These are phyloP conservation scores for Cryptosporidium parvum DNA, from an alignment of 169 alveolate species.

Conservation along the genomic window DNA sequence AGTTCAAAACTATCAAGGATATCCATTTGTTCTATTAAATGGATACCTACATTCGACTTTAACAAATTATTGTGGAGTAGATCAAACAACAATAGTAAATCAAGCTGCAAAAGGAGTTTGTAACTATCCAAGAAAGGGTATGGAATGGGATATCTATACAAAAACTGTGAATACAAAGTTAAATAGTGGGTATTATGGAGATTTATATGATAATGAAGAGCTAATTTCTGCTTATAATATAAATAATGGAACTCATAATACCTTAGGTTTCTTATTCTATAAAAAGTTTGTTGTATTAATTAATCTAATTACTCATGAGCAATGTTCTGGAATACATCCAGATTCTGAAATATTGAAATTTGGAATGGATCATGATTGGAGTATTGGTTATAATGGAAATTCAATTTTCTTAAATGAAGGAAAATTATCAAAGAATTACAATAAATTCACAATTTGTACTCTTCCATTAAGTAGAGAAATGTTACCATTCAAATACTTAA, in stretches of 20 bases:
- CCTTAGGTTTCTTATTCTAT: constrained; percentile 50
- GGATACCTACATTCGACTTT: constrained; percentile 57
- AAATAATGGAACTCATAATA: constrained; percentile 64
- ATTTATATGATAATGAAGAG: constrained; percentile 33
- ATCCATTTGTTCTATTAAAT: constrained; percentile 50
- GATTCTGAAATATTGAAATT: constrained; percentile 10
- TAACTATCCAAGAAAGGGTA: constrained; percentile 28
- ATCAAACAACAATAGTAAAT: constrained; percentile 43
- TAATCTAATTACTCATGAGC: constrained; percentile 38
- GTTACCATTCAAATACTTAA: neutral
- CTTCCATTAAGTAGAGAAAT: neutral
- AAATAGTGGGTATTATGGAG: constrained; percentile 46
- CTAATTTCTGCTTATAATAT: constrained; percentile 45
- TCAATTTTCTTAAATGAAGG: constrained; percentile 41
- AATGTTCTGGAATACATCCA: constrained; percentile 51
- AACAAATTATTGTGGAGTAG: constrained; percentile 51
- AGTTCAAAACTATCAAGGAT: constrained; percentile 51
- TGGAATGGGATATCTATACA: constrained; percentile 35
- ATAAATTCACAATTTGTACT: constrained; percentile 16
- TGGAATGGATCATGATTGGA: constrained; percentile 25
- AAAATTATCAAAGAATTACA: neutral
- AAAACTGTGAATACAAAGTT: constrained; percentile 8
- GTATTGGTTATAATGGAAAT: constrained; percentile 35
- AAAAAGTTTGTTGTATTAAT: constrained; percentile 8
- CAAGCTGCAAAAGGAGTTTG: constrained; percentile 62